Conservation (phyloP, 2,329 filamentous ascomycete species). For the Cadophora sp. region DNA sequence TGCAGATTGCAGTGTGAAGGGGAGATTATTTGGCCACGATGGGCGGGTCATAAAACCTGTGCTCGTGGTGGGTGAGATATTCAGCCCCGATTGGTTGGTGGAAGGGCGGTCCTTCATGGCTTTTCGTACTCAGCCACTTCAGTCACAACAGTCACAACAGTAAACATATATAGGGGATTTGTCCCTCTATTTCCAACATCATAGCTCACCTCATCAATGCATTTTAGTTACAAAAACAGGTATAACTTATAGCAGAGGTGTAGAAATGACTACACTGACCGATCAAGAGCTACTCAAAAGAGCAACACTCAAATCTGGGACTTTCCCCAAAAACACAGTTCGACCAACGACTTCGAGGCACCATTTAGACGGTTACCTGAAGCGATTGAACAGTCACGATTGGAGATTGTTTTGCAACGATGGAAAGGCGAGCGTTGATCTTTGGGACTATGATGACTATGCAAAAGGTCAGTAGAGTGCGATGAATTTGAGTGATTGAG, state of each 20-base stretch:
- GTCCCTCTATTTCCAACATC: background rate
- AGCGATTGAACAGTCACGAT: conserved; percentile 24
- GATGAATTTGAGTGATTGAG: too few relatives aligned
- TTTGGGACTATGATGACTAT: conserved; percentile 32
- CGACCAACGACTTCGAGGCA: conserved; percentile 10
- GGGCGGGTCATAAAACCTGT: background rate
- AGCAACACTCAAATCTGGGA: background rate
- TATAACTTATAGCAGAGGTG: background rate
- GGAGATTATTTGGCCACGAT: background rate
- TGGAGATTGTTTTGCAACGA: conserved; percentile 25
- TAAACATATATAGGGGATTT: background rate
- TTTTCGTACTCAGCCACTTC: background rate
- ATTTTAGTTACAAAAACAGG: background rate
- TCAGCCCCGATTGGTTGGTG: background rate
- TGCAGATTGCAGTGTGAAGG: background rate
- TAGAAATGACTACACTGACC: background rate
- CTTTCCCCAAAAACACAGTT: conserved; percentile 19
- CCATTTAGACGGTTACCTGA: conserved; percentile 23
- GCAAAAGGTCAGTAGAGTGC: conserved; percentile 20
- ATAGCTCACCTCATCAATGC: background rate
- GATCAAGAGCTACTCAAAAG: background rate
- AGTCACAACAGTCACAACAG: too few relatives aligned
- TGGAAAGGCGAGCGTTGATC: conserved; percentile 20
- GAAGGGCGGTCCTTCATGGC: background rate
- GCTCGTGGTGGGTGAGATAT: background rate